Evolutionary conservation across 108 stramenopile genomes (phyloP).

Genomic region (Cyclotella choctawhatcheeana): DNA sequence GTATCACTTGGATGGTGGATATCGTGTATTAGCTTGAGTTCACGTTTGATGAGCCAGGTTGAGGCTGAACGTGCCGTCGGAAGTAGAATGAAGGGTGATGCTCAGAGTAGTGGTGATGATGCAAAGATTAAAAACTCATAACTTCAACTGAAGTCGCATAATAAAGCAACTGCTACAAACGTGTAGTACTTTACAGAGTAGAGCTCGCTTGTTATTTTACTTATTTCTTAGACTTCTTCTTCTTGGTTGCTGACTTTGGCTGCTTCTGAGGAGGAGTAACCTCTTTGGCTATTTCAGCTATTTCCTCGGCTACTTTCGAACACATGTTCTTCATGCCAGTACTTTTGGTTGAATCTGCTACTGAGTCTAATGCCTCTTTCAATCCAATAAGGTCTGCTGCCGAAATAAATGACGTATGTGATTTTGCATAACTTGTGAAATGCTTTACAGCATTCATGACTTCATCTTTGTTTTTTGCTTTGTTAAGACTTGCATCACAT

Average conservation of each 20-base stretch:
- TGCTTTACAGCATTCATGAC: constrained; percentile 33
- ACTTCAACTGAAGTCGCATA: too few relatives aligned
- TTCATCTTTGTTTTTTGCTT: constrained; percentile 43
- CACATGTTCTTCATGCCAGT: constrained; percentile 36
- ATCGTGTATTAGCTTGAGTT: constrained; percentile 47
- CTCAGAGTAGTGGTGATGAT: constrained; percentile 5
- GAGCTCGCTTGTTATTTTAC: too few relatives aligned
- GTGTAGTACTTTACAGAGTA: too few relatives aligned
- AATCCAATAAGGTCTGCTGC: constrained; percentile 15
- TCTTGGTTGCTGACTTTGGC: constrained; percentile 13
- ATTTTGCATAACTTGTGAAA: constrained; percentile 23
- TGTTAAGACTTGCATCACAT: constrained; percentile 27
- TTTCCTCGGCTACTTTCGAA: constrained; percentile 21
- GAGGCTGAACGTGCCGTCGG: constrained; percentile 60
- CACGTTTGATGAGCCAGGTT: constrained; percentile 42
- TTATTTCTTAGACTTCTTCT: constrained; percentile 22
- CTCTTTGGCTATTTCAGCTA: constrained; percentile 15
- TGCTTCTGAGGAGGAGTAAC: constrained; percentile 8
- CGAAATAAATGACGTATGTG: constrained; percentile 16
- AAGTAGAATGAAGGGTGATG: constrained; percentile 30
- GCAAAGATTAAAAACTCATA: too few relatives aligned
- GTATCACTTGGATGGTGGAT: constrained; percentile 49
- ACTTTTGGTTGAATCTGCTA: constrained; percentile 21
- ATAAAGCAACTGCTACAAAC: too few relatives aligned
- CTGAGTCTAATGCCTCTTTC: constrained; percentile 13